These are phyloP conservation scores for Cladosporium colombiae DNA, from an alignment of 2,329 filamentous ascomycete genomes.

Conservation along the genomic window DNA sequence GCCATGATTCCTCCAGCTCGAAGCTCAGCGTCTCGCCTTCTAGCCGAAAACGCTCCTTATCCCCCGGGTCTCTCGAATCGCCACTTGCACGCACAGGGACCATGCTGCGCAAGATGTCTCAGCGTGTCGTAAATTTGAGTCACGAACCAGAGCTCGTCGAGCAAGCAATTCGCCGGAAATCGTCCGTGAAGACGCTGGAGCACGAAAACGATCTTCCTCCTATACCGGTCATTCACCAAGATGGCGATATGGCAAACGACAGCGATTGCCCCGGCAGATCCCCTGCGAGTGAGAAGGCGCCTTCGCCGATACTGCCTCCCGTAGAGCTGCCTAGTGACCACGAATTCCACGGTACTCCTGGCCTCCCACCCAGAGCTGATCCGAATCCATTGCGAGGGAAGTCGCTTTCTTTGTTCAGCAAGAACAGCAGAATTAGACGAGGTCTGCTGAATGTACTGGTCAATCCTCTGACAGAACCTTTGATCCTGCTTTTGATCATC, in stretches of 20 bases:
- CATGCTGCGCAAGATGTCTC: constrained; percentile 74
- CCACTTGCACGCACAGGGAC: constrained; percentile 52
- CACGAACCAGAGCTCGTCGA: constrained; percentile 82
- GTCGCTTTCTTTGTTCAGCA: constrained; percentile 79
- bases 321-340: constrained; percentile 11
- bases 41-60: constrained; percentile 50
- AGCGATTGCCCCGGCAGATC: constrained; percentile 30
- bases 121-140: constrained; percentile 95
- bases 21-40: constrained; percentile 58
- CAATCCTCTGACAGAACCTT: constrained; percentile 80
- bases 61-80: constrained; percentile 44
- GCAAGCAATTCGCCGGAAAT: constrained; percentile 64
- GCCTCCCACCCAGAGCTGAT: constrained; percentile 32
- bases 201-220: constrained; percentile 25
- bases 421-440: constrained; percentile 72
- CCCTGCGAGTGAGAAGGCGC: constrained; percentile 35
- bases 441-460: constrained; percentile 81
- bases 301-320: constrained; percentile 33
- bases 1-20: constrained; percentile 53
- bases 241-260: constrained; percentile 25
- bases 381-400: constrained; percentile 82
- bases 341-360: neutral
- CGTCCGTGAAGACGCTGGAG: constrained; percentile 47
- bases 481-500: constrained; percentile 84
- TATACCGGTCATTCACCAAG: constrained; percentile 41